Percentiles rank a stretch among this genome's conserved stretches.
Evolutionary conservation across 2,329 filamentous ascomycete genomes (phyloP).

Genomic region (Cryphonectria naterciae): DNA sequence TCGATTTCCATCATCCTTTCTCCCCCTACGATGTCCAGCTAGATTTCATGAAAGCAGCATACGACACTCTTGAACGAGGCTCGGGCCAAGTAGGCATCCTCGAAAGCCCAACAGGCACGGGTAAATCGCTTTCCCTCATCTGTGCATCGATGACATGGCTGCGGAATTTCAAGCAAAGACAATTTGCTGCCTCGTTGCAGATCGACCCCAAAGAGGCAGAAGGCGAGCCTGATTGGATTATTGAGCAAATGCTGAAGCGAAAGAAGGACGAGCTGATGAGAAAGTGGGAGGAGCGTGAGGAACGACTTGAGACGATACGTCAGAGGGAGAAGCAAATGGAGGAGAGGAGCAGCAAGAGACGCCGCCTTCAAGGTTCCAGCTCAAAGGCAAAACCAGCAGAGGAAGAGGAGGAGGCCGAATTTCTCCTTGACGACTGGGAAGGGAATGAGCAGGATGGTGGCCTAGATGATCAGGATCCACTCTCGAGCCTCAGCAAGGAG

Average conservation of each 20-base stretch:
- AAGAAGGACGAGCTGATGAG: conserved; percentile 68
- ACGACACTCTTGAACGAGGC: conserved; percentile 71
- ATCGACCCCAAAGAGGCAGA: conserved; percentile 50
- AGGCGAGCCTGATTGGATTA: conserved; percentile 83
- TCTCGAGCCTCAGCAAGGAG: conserved; percentile 71
- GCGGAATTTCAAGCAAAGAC: conserved; percentile 72
- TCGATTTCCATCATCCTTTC: conserved; percentile 84
- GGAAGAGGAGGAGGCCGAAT: conserved; percentile 66
- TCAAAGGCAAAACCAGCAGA: conserved; percentile 28
- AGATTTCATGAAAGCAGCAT: conserved; percentile 84
- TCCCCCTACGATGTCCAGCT: conserved; percentile 86
- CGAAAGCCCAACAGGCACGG: conserved; percentile 88
- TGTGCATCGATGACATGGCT: conserved; percentile 90
- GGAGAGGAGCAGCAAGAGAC: conserved; percentile 51
- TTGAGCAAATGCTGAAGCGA: conserved; percentile 73
- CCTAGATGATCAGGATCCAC: conserved; percentile 41
- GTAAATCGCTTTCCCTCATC: conserved; percentile 90
- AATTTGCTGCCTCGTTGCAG: conserved; percentile 57
- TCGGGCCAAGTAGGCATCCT: conserved; percentile 83
- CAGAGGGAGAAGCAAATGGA: conserved; percentile 65
- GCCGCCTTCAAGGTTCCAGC: conserved; percentile 46
- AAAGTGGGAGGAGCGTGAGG: conserved; percentile 73
- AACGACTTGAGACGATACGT: conserved; percentile 67
- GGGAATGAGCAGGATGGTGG: conserved; percentile 43
- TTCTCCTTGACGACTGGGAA: conserved; percentile 73